Evolutionary conservation across 129 eudicot species (phyloP), one percentile per base, ranked within the genome.

Genomic region (Tanacetum coccineum): DNA sequence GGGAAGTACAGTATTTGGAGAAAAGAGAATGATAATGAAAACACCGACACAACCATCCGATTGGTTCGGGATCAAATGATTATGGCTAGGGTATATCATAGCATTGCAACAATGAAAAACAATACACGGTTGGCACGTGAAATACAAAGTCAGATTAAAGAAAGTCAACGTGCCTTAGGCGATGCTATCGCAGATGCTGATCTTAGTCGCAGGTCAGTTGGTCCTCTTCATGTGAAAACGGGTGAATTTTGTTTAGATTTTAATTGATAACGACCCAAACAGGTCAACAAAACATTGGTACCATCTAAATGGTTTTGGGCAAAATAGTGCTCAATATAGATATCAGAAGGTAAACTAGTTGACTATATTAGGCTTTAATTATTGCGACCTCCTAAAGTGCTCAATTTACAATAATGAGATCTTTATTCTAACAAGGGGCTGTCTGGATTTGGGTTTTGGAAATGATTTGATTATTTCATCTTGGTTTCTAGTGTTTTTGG

Each of bases 1-100:
- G 99, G 99, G 66, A 94, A 89, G 59, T 93, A 89, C 81, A 93
- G 93, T 63, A 84, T 94, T 72, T 94, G 97, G 99, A 82, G 99
- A 81, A 88, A 76, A 73, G 96, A 93, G 66, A 82, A 62, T 45
- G 98, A 93, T 49, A 88, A 82, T 62, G 95, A 86, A 66, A 93
- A 93, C 65, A 19, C 86, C 53, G 99, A 94, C 79, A 76, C 95
- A 19, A 92, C 85, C 5, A 80, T 92, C 13, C 81, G 81, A 56
- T 71, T 92, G 87, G 84, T 92, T 67, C 89, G 98, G 10, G 98
- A 92, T 71, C 98, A 92, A 77, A 84, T 92, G 65, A 92, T 92
- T 11, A 92, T 92, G 98, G 98, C 98, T 49, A 92, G 84, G 86
- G 95, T 88, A 18, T 88, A 85, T 73, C 22, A 74, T 59, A 88